Evolutionary conservation across 352 stramenopile species (phyloP).

Genomic region (Phytophthora agathidicida): DNA sequence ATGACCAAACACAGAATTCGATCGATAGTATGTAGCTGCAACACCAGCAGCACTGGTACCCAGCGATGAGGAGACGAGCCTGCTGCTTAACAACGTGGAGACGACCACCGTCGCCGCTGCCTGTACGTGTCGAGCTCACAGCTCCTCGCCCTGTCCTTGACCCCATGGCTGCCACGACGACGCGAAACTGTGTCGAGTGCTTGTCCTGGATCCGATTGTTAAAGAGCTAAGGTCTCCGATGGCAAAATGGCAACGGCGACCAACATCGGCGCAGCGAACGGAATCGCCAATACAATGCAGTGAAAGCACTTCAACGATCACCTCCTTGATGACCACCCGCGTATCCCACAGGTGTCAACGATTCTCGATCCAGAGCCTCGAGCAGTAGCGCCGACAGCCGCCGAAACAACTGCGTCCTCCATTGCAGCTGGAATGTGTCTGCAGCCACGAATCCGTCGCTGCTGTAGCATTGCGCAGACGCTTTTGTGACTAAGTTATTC

Average conservation of each 20-base stretch:
- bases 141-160: neutral
- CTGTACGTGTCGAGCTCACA: neutral
- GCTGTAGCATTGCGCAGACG: neutral
- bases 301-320: neutral
- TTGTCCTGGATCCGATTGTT: too few relatives aligned
- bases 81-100: conserved; percentile 2
- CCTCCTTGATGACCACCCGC: neutral
- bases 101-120: too few relatives aligned
- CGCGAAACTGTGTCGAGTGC: too few relatives aligned
- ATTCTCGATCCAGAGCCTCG: too few relatives aligned
- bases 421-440: neutral
- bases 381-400: too few relatives aligned
- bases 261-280: too few relatives aligned
- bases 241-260: too few relatives aligned
- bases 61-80: neutral
- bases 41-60: neutral
- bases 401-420: neutral
- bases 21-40: too few relatives aligned
- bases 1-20: too few relatives aligned
- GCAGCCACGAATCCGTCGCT: neutral
- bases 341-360: too few relatives aligned
- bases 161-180: neutral
- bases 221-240: too few relatives aligned
- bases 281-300: too few relatives aligned
- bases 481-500: neutral